Conservation (phyloP, 164 flowering plant genomes). For the Macadamia tetraphylla region DNA sequence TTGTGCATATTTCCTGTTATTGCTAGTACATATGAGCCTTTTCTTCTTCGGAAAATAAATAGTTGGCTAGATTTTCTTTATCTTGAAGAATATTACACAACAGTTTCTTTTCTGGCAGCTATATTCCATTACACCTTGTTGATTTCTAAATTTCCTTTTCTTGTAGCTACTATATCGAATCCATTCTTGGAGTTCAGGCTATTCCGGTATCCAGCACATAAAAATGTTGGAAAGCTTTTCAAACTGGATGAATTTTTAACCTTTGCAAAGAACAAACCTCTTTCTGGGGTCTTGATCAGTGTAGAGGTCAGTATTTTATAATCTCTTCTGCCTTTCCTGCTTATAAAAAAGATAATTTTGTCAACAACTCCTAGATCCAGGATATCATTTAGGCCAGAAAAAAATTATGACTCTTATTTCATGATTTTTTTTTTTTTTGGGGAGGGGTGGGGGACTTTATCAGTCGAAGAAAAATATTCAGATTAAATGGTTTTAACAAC, state of each 20-base stretch:
- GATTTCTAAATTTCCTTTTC: background rate
- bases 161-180: conserved; percentile 30
- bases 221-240: conserved; percentile 26
- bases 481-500: too few species aligned
- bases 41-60: background rate
- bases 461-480: too few species aligned
- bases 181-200: conserved; percentile 11
- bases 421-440: too few species aligned
- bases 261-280: conserved; percentile 19
- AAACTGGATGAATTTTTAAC: conserved; percentile 28
- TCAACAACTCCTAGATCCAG: background rate
- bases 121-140: background rate
- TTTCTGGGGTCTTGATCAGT: conserved; percentile 34
- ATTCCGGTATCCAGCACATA: conserved; percentile 29
- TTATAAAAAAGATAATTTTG: background rate
- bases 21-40: background rate
- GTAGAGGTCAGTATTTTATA: conserved; percentile 31
- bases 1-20: background rate
- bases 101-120: too few species aligned
- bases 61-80: background rate
- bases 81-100: background rate
- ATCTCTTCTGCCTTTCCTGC: background rate
- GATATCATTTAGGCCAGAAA: too few species aligned
- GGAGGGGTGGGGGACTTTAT: too few species aligned
- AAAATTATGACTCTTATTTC: too few species aligned